Evolutionary conservation across 495 filamentous ascomycete species (phyloP), one percentile per base, ranked within the genome.

Genomic region (Neurospora terricola): DNA sequence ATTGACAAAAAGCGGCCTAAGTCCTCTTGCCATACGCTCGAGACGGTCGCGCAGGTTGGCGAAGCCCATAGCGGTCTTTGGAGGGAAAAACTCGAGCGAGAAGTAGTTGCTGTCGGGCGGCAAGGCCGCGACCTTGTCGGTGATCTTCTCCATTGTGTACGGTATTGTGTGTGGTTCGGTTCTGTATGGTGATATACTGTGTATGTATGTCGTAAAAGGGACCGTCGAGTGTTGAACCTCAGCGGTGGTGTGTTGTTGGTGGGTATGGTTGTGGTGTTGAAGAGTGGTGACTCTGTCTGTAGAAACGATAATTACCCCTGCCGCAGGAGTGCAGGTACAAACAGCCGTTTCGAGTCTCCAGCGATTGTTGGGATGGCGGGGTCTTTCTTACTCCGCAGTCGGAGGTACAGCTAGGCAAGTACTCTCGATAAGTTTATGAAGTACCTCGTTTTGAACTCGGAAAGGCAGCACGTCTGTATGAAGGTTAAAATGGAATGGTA

Each of bases 51-150:
- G 93, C 39, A 99, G 88, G 79, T 99, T 99, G 48, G 93, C 91
- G 76, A 93, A 95, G 75, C 96, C 94, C 91, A 95, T 96, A 72
- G 89, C 84, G 30, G 96, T 99, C 83, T 97, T 98, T 70, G 96
- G 96, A 71, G 96, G 96, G 83, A 99, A 98, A 88, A 99, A 99
- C 85, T 99, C 96, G 76, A 98, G 91, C 39, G 96, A 98, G 84
- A 97, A 95, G 86, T 95, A 99, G 77, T 89, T 89, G 70, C 88
- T 87, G 81, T 91, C 89, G 43, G 90, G 87, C 80, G 93, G 92
- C 83, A 99, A 83, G 74, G 93, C 93, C 82, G 92, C 92, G 78
- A 98, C 94, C 87, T 98, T 98, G 86, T 97, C 92, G 71, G 94
- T 97, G 79, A 99, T 93, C 83, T 93, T 97, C 82, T 96, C 91